Base-by-base conservation (phyloP, 2,329 filamentous ascomycete species). In the Cladobotryum protrusum region DNA sequence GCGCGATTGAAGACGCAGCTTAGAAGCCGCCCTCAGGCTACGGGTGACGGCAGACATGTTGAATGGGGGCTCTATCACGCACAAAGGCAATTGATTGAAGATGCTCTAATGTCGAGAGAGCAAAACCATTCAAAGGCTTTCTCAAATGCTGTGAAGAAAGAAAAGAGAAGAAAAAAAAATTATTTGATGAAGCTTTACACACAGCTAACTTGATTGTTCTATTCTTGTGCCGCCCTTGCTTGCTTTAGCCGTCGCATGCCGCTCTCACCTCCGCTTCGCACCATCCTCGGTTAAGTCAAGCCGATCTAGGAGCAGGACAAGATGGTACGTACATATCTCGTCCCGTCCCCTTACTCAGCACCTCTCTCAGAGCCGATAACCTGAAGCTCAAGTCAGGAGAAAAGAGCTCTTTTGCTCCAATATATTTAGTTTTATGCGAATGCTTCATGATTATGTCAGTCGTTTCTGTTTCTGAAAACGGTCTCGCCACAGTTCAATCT, bases 1-100 rank as follows among this genome's bases (percentile, higher is more conserved):
- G 54, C 63, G 61, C 55, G 69, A 67, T 55, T 71, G 70, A 61
- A 74, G 65, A 60, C 74, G 75, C 65, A 79, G 66, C 71, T 71
- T 77, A 58, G 77, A 74, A 55, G 74, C 77, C 59, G 76, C 72
- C 61, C 76, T 74, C 59, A 81, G 67, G 65, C 73, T 74, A 61
- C 77, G 75, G 62, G 72, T 72, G 67, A 76, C 72, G 64, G 73
- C 72, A 66, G 77, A 79, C 77, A 80, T 80, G 63, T 57, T 63
- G 42, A 19, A 37, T n/a, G 35, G 33, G 33, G 7, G 37, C 37
- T 40, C 37, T 15, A 15, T 40, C 37, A 18, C 15, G 17, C 24
- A 29, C 24, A 6, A 29, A 8, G 24, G 24, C 24, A 29, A 29
- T 29, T 29, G 24, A 29, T 41, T 19, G 39, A 43, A 33, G 3